Evolutionary conservation across 371 early-diverging fungal genomes (phyloP), one percentile per base, ranked within the genome.

Genomic region (Chytridiales sp.): DNA sequence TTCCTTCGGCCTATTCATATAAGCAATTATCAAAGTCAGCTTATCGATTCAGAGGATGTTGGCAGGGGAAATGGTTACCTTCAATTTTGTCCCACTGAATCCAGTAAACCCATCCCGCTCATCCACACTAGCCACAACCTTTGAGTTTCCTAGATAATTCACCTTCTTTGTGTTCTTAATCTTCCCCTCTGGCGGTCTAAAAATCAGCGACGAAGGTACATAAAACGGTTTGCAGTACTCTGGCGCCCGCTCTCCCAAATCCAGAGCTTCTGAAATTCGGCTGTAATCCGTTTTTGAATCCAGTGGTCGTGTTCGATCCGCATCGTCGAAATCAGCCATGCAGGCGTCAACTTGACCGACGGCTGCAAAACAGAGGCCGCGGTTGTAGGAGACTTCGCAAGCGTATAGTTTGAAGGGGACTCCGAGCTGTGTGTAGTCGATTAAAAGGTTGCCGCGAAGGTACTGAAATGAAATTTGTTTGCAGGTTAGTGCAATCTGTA

Each of bases 351-450:
- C 83, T 56, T 91, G 80, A 11, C 86, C 87, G 34, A 92, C 63
- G 30, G 89, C 86, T 5, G 91, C 77, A 56, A 86, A 84, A 67
- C 91, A 90, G 19, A 96, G 81, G 0, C 88, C 95, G 22, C 92
- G 85, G 66, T 96, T 96, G 76, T 91, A 94, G 49, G 89, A 63
- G 27, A 93, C 87, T 71, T 96, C 91, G 68, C 90, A 92, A 15
- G 89, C 74, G 69, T 87, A 90, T 27, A 96, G 83, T 70, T 89
- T 87, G 76, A 85, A 93, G 47, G 86, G 79, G 36, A 96, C 81
- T 3, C 96, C 97, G 43, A 97, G 77, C 69, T 97, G 97, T 50
- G 85, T 86, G 72, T 97, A 97, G 76, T 97, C 94, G 66, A 96
- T 94, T 41, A 86, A 81, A 62, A 83, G 76, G 72, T 93, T 94